Conservation (phyloP, 768 basidiomycete species). For the Phaffia tasmanica region DNA sequence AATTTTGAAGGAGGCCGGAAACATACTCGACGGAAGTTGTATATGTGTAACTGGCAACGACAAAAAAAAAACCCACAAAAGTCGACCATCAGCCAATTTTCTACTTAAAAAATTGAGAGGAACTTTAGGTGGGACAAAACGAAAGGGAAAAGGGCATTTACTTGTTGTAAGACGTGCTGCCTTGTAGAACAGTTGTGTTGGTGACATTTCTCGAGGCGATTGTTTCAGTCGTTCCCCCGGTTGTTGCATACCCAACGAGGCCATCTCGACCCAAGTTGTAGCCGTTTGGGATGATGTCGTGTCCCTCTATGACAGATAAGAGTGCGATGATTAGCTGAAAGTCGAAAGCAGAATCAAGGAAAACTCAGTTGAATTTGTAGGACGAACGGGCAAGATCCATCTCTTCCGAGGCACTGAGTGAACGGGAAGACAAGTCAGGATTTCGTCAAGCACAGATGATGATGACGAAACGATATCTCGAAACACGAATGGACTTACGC, state of each 20-base stretch:
- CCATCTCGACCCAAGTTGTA: slow-evolving; percentile 77
- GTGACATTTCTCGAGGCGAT: slow-evolving; percentile 43
- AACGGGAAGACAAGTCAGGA: no score
- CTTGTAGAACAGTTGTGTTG: slow-evolving; percentile 35
- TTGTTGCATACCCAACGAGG: slow-evolving; percentile 73
- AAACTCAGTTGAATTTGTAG: no score
- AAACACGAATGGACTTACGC: slow-evolving; percentile 14
- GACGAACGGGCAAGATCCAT: slow-evolving; percentile 47
- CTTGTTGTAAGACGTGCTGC: no score
- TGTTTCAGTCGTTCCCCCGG: slow-evolving; percentile 25
- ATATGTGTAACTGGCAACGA: slow-evolving; percentile 51
- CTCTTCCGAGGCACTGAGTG: slow-evolving; percentile 28
- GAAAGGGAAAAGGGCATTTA: not conserved
- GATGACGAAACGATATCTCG: no score
- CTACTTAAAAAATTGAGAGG: not conserved
- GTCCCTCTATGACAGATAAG: no score
- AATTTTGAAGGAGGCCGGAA: slow-evolving; percentile 58
- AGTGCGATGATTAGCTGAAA: no score
- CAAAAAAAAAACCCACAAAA: no score
- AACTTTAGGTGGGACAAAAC: not conserved
- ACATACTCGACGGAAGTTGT: slow-evolving; percentile 58
- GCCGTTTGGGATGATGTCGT: slow-evolving; percentile 28
- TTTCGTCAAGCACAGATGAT: no score
- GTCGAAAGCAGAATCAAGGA: no score
- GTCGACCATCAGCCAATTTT: no score